phyloP scores from a whole-genome alignment of 2,329 filamentous ascomycete genomes.

The Beauveria scarabaeidicola region DNA sequence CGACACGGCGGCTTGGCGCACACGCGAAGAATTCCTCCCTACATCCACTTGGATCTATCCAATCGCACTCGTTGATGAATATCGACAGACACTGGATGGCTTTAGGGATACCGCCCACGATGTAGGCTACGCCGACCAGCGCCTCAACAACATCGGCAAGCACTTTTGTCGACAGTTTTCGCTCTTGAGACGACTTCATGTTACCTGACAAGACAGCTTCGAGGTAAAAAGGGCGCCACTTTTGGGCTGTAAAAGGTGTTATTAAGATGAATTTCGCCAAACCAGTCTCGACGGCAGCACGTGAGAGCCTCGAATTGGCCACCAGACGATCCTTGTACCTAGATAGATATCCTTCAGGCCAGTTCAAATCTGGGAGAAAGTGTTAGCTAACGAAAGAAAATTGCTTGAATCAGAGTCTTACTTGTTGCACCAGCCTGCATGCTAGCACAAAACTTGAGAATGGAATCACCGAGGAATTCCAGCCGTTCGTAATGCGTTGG shows the following conservation, averaged over 20 bases:
- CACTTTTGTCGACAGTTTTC: slow-evolving; percentile 61
- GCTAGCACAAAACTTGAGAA: slow-evolving; percentile 67
- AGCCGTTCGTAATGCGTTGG: slow-evolving; percentile 68
- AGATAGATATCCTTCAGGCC: slow-evolving; percentile 71
- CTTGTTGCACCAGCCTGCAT: slow-evolving; percentile 51
- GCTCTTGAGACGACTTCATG: slow-evolving; percentile 12
- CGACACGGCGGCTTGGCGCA: slow-evolving; percentile 25
- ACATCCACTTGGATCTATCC: slow-evolving; percentile 37
- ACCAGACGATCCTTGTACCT: slow-evolving; percentile 60
- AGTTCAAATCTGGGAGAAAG: slow-evolving; percentile 44
- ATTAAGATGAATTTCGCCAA: slow-evolving; percentile 68
- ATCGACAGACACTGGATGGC: slow-evolving; percentile 55
- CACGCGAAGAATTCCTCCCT: slow-evolving; percentile 35
- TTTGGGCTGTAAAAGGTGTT: slow-evolving; percentile 55
- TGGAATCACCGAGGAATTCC: slow-evolving; percentile 78
- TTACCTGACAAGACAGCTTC: slow-evolving; percentile 23
- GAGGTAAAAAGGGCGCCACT: slow-evolving; percentile 63
- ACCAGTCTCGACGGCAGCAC: slow-evolving; percentile 52
- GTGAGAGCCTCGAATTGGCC: slow-evolving; percentile 64
- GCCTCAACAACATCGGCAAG: slow-evolving; percentile 85
- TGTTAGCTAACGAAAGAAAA: neutral
- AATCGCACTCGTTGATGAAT: slow-evolving; percentile 54
- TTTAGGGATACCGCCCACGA: slow-evolving; percentile 58
- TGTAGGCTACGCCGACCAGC: slow-evolving; percentile 66
- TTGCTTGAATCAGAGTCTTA: slow-evolving; percentile 24